Percentiles rank a stretch among this genome's conserved stretches.
phyloP scores from a whole-genome alignment of 306 rosid genomes.

The Astragalus glycyphyllos region DNA sequence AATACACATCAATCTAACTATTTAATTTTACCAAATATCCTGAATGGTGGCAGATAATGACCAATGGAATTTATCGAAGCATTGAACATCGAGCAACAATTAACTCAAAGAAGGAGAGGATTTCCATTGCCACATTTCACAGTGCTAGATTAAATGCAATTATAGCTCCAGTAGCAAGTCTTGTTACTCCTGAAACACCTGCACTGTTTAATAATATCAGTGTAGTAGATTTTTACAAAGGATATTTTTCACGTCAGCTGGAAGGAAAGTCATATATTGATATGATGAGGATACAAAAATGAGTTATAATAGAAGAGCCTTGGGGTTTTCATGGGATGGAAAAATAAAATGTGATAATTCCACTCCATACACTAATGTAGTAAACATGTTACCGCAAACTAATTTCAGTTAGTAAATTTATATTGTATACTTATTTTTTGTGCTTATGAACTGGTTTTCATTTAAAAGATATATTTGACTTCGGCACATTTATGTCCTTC shows the following conservation, averaged over 20 bases:
- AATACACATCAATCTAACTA: background rate
- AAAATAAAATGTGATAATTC: too few relatives aligned
- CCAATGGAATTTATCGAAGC: slow-evolving; percentile 39
- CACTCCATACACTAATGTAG: too few relatives aligned
- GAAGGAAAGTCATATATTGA: slow-evolving; percentile 37
- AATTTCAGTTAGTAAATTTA: too few relatives aligned
- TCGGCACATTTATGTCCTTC: too few relatives aligned
- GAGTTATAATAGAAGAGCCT: too few relatives aligned
- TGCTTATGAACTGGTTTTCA: too few relatives aligned
- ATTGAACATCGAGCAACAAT: slow-evolving; percentile 39
- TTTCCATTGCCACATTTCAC: slow-evolving; percentile 42
- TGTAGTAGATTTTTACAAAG: slow-evolving; percentile 34
- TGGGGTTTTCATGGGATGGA: too few relatives aligned
- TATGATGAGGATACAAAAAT: background rate
- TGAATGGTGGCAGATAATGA: slow-evolving; percentile 21
- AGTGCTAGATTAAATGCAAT: slow-evolving; percentile 7
- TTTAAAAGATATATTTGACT: too few relatives aligned
- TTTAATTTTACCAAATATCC: background rate
- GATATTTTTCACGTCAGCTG: slow-evolving; percentile 32
- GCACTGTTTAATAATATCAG: slow-evolving; percentile 14
- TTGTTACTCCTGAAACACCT: slow-evolving; percentile 29
- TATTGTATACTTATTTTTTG: too few relatives aligned
- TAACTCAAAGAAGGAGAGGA: slow-evolving; percentile 35
- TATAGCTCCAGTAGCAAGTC: slow-evolving; percentile 36
- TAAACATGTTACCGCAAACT: too few relatives aligned